A percentile compares a stretch with the other conserved stretches of the same genome.
Evolutionary conservation across 225 moss, liverwort and hornwort genomes (phyloP).

Genomic region (Pseudisothecium myosuroides): DNA sequence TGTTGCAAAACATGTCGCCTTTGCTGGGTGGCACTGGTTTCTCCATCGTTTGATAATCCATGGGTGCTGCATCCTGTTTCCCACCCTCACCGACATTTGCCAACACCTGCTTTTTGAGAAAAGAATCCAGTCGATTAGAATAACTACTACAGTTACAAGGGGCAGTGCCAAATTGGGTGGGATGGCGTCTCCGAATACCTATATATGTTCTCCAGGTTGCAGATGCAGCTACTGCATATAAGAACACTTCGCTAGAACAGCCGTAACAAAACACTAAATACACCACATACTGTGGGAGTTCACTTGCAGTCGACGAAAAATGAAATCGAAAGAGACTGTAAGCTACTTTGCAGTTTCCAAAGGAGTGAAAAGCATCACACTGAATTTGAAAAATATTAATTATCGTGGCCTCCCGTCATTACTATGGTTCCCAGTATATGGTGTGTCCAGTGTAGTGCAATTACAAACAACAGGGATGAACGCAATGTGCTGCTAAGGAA

Average conservation of each 20-base stretch:
- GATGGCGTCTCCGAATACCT: neutral
- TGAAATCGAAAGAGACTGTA: neutral
- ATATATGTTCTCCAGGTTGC: neutral
- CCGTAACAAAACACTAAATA: neutral
- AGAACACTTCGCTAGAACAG: neutral
- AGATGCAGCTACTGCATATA: neutral
- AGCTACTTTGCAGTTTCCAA: neutral
- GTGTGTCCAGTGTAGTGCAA: neutral
- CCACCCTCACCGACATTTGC: slow-evolving; percentile 29
- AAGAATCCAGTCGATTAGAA: neutral
- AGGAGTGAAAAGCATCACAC: too few relatives aligned
- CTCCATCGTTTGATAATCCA: slow-evolving; percentile 14
- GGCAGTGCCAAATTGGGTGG: neutral
- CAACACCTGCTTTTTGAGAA: slow-evolving; percentile 16
- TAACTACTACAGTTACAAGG: neutral
- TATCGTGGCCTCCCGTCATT: neutral
- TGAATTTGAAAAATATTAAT: neutral
- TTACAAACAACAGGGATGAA: neutral
- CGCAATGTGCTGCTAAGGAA: neutral
- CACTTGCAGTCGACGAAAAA: neutral
- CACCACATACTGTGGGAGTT: neutral
- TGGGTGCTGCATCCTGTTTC: slow-evolving; percentile 20
- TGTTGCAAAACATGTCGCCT: slow-evolving; percentile 36
- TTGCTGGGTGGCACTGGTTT: slow-evolving; percentile 1
- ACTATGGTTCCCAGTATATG: neutral